These are phyloP conservation scores for Phytophthora citricola DNA, from an alignment of 352 stramenopile species.

Conservation along the genomic window DNA sequence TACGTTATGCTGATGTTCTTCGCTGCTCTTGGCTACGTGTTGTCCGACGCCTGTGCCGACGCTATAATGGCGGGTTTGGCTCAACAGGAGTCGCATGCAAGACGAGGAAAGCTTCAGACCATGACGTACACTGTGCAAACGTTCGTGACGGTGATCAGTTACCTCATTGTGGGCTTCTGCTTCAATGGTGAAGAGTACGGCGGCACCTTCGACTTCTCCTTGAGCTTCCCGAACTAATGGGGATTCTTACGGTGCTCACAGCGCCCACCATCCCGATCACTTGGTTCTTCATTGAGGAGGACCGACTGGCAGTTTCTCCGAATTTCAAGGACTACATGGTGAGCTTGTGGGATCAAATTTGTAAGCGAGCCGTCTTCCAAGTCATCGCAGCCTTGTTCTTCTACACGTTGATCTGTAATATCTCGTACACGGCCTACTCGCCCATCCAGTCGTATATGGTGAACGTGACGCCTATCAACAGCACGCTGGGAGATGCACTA, in stretches of 20 bases:
- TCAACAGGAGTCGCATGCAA: constrained; percentile 52
- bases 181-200: constrained; percentile 53
- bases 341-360: constrained; percentile 45
- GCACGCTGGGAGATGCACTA: constrained; percentile 33
- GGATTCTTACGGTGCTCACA: constrained; percentile 40
- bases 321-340: constrained; percentile 44
- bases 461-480: constrained; percentile 39
- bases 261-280: constrained; percentile 51
- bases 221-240: constrained; percentile 45
- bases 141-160: constrained; percentile 43
- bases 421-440: constrained; percentile 38
- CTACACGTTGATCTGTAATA: constrained; percentile 33
- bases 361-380: constrained; percentile 50
- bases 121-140: constrained; percentile 53
- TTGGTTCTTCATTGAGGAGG: constrained; percentile 53
- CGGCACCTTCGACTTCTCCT: constrained; percentile 45
- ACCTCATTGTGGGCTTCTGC: constrained; percentile 52
- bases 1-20: constrained; percentile 61
- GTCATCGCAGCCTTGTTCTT: constrained; percentile 54
- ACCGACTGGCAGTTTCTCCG: constrained; percentile 10
- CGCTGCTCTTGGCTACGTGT: constrained; percentile 47
- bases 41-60: constrained; percentile 57
- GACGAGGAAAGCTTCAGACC: constrained; percentile 57
- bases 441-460: constrained; percentile 40
- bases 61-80: constrained; percentile 60